Evolutionary conservation across 371 early-diverging fungal genomes (phyloP).

Genomic region (Dichotomocladium elegans): DNA sequence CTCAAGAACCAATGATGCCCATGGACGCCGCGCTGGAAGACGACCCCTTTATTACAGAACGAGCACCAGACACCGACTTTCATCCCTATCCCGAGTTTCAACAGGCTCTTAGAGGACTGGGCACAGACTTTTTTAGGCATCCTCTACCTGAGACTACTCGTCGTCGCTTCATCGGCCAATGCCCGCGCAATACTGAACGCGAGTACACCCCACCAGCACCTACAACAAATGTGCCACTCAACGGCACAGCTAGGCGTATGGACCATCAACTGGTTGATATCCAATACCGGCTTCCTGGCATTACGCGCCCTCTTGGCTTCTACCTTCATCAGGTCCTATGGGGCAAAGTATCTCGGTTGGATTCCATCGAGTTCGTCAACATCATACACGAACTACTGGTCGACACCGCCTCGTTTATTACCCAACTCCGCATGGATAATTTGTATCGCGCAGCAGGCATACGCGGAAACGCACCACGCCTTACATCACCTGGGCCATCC

Average conservation of each 20-base stretch:
- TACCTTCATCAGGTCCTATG: neutral
- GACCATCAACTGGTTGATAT: slow-evolving; percentile 1
- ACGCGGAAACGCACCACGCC: neutral
- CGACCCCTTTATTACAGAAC: neutral
- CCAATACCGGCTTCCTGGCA: slow-evolving; percentile 5
- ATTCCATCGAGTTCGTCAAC: neutral
- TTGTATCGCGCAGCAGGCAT: neutral
- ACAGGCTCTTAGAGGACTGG: neutral
- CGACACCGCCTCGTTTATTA: no score
- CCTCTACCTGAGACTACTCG: neutral
- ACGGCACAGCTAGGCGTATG: neutral
- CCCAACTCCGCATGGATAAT: no score
- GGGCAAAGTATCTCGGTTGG: neutral
- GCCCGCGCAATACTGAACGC: neutral
- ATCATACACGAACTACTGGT: neutral
- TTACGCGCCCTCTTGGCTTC: slow-evolving; percentile 2
- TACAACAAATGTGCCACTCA: no score
- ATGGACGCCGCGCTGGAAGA: no score
- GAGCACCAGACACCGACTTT: neutral
- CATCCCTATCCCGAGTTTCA: neutral
- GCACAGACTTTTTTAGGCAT: neutral
- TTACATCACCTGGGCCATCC: neutral
- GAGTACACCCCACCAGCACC: neutral
- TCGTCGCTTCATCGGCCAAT: neutral
- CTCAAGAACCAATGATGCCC: no score